Conservation (phyloP, 768 basidiomycete species). For the Mycena metata region DNA sequence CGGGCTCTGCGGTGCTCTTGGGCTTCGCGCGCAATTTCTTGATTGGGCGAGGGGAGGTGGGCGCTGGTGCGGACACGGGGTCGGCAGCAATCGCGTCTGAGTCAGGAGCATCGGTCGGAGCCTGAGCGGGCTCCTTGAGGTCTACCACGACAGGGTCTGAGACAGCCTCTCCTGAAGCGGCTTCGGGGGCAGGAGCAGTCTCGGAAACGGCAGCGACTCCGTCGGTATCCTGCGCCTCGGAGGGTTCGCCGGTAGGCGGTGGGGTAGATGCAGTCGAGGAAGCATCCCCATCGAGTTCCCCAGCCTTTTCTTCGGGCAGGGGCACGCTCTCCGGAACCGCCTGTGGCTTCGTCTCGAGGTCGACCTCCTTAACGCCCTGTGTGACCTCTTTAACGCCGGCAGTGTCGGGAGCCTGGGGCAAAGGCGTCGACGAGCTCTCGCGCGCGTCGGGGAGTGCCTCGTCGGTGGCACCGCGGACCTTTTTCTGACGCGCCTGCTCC, state of each 20-base stretch:
- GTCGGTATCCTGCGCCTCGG: constrained; percentile 18
- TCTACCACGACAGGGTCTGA: constrained; percentile 10
- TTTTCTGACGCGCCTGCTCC: constrained; percentile 58
- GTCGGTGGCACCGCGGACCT: constrained; percentile 59
- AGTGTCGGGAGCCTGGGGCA: constrained; percentile 53
- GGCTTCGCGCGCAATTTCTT: constrained; percentile 28
- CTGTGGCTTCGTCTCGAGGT: constrained; percentile 60
- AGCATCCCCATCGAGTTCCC: constrained; percentile 53
- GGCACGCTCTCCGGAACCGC: constrained; percentile 53
- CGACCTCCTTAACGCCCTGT: constrained; percentile 77
- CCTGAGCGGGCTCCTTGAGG: background rate
- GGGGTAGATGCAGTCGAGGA: constrained; percentile 42
- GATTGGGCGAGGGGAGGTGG: constrained; percentile 17
- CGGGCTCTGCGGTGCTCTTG: background rate
- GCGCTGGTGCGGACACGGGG: background rate
- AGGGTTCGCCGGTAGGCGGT: constrained; percentile 33
- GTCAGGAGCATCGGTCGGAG: background rate
- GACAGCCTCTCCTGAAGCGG: constrained; percentile 16
- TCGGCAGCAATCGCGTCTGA: background rate
- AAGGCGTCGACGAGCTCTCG: constrained; percentile 44
- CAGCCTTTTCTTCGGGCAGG: constrained; percentile 54
- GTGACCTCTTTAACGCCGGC: constrained; percentile 79
- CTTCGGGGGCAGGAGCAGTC: background rate
- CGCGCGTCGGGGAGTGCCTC: constrained; percentile 45
- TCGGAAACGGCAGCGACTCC: background rate